These are phyloP conservation scores for Phylloporus arenicola DNA, from an alignment of 768 basidiomycete species.

Conservation along the genomic window DNA sequence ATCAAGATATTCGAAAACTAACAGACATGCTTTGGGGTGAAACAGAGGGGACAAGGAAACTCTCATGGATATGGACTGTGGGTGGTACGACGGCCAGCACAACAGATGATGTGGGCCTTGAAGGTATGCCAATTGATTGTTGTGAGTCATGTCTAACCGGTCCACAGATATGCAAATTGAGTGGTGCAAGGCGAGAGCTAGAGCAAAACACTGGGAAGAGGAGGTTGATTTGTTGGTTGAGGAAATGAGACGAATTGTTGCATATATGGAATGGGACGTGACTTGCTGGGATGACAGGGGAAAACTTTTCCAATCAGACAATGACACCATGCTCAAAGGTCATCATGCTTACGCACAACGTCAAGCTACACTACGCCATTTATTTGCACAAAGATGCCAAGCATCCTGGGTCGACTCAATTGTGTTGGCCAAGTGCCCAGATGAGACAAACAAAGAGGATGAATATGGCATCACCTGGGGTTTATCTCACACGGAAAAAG, in stretches of 20 bases:
- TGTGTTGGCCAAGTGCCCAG: no score
- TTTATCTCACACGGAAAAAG: no score
- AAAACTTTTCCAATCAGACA: neutral
- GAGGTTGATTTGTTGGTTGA: conserved; percentile 21
- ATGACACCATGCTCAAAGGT: neutral
- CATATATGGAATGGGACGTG: conserved; percentile 13
- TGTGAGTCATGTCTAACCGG: no score
- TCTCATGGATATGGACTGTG: no score
- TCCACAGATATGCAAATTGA: conserved; percentile 8
- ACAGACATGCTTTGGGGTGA: no score
- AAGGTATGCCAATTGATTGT: no score
- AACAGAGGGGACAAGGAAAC: no score
- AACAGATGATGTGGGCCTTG: no score
- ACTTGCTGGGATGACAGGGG: conserved; percentile 12
- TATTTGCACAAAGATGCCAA: neutral
- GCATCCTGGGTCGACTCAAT: neutral
- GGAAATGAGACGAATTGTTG: conserved; percentile 18
- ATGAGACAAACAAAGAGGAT: no score
- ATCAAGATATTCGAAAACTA: no score
- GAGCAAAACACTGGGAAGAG: conserved; percentile 13
- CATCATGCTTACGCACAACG: conserved; percentile 4
- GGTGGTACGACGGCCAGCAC: no score
- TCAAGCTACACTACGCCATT: neutral
- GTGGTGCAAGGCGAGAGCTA: conserved; percentile 14
- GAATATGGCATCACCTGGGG: no score